Evolutionary conservation across 1,284 basidiomycete genomes (phyloP).

Genomic region (Irpex sp.): DNA sequence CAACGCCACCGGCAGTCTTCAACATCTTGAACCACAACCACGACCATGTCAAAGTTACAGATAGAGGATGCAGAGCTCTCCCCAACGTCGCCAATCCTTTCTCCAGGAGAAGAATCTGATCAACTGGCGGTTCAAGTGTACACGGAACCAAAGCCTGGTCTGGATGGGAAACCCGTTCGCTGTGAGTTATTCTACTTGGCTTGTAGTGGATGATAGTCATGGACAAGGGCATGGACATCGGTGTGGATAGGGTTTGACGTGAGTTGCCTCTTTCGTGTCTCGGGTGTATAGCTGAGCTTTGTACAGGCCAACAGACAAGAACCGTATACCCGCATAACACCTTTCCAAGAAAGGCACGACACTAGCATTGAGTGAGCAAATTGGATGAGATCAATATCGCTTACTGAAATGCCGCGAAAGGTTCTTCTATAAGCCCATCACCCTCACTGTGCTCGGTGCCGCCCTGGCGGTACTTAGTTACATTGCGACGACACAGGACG

Average conservation of each 20-base stretch:
- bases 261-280: constrained; percentile 9
- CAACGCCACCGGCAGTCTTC: neutral
- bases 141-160: constrained; percentile 24
- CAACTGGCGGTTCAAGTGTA: constrained; percentile 9
- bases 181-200: constrained; percentile 20
- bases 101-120: constrained; percentile 26
- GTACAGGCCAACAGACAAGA: constrained; percentile 74
- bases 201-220: constrained; percentile 5
- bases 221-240: neutral
- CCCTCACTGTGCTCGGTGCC: constrained; percentile 63
- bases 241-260: constrained; percentile 27
- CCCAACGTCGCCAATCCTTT: constrained; percentile 17
- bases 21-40: neutral
- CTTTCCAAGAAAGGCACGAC: constrained; percentile 78
- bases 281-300: neutral
- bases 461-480: constrained; percentile 70
- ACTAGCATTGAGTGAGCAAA: constrained; percentile 72
- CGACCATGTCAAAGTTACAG: neutral
- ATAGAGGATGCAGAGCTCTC: constrained; percentile 8
- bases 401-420: constrained; percentile 32
- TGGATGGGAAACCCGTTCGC: constrained; percentile 27
- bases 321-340: constrained; percentile 73
- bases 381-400: neutral
- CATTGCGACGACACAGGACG: constrained; percentile 74
- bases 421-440: constrained; percentile 82